These are phyloP conservation scores for Leishmania braziliensis DNA, from an alignment of 208 protist genomes.

Conservation along the genomic window DNA sequence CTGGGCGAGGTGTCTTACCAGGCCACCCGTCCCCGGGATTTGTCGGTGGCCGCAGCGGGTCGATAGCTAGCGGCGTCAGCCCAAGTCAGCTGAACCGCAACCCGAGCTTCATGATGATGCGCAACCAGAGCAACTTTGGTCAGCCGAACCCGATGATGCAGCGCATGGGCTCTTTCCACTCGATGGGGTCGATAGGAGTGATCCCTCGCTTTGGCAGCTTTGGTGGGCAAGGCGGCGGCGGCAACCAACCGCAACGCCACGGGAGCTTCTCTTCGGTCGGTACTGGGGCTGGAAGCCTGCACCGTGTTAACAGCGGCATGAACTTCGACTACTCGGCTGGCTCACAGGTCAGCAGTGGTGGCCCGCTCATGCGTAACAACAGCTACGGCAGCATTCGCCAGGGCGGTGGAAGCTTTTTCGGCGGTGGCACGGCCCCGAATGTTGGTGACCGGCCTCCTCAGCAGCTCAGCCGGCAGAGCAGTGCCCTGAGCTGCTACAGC, in stretches of 20 bases:
- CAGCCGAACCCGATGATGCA: conserved; percentile 10
- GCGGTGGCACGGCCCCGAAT: neutral
- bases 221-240: neutral
- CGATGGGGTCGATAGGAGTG: conserved; percentile 6
- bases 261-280: conserved; percentile 21
- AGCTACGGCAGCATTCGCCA: conserved; percentile 27
- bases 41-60: too few species aligned
- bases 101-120: conserved; percentile 34
- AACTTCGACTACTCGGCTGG: conserved; percentile 31
- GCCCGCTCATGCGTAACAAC: conserved; percentile 15
- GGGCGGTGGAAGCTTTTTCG: conserved; percentile 23
- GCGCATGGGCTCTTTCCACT: conserved; percentile 11
- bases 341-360: conserved; percentile 16
- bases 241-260: neutral
- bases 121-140: conserved; percentile 24
- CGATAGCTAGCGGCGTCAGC: neutral
- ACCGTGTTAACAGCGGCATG: conserved; percentile 41
- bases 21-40: neutral
- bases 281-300: conserved; percentile 29
- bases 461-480: conserved; percentile 25
- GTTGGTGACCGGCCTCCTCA: conserved; percentile 1
- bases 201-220: conserved; percentile 20
- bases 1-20: neutral
- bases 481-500: conserved; percentile 22
- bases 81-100: conserved; percentile 11